Evolutionary conservation across 2,329 filamentous ascomycete species (phyloP), one percentile per base, ranked within the genome.

Genomic region (Fusarium marasasianum): DNA sequence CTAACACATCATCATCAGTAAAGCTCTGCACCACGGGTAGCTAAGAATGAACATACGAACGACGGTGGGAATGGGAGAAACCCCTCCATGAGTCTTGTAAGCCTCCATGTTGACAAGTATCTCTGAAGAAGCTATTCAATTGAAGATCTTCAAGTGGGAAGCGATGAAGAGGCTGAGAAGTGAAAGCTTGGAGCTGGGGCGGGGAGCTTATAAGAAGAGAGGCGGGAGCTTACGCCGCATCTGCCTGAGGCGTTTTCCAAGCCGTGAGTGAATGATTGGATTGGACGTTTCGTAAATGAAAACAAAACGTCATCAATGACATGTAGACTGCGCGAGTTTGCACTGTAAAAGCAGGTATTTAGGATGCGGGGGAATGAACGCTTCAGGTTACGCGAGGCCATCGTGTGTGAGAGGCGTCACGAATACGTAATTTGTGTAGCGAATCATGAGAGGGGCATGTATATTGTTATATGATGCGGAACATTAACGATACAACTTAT

Each of bases 281-380:
- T 38, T 41, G 48, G 40, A 41, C 37, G 31, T 56, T 12, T 26
- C 48, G 47, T 29, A 66, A 22, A 20, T 24, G 33, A 44, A 55
- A 69, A 56, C 38, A 68, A 56, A 75, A 76, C 76, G 76, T 78
- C 76, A 78, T 78, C 75, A 70, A 78, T 78, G 76, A 78, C 76
- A 78, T 71, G 69, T 78, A 66, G 75, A 78, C 62, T 77, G 71
- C 71, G 35, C 41, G 66, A 40, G 47, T 54, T 44, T 43, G 50
- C 60, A 50, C 43, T 44, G 44, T 33, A 35, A 76, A 75, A 74
- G 69, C 72, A 76, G 62, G 74, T 75, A 76, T 76, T 61, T 20
- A 5, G 24, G 53, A 59, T 72, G 76, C 69, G 74, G 76, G 76
- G 75, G 60, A 62, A 55, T 35, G 44, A 44, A 51, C 55, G 68